These are phyloP conservation scores for Colletotrichum graminicola DNA, from an alignment of 2,329 filamentous ascomycete species.

Conservation along the genomic window DNA sequence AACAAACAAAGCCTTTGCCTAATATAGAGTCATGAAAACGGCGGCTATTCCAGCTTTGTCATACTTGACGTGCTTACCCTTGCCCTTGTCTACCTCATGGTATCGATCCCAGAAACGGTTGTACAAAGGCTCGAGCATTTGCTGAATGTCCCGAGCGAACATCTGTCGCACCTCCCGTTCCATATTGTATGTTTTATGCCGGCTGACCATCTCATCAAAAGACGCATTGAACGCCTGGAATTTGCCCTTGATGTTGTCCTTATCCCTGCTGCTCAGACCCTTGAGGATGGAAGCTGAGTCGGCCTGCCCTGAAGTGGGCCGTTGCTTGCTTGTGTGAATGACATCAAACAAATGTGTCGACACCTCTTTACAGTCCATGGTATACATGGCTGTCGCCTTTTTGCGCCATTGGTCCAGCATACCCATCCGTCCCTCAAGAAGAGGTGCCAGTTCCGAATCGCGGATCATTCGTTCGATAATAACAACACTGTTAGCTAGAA, in stretches of 20 bases:
- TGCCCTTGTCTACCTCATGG: conserved; percentile 97
- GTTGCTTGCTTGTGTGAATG: conserved; percentile 85
- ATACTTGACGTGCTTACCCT: conserved; percentile 98
- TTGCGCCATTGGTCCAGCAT: conserved; percentile 89
- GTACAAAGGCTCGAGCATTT: conserved; percentile 94
- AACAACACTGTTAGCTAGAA: conserved; percentile 88
- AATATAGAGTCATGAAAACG: conserved; percentile 68
- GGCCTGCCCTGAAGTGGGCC: conserved; percentile 80
- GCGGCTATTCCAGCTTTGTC: conserved; percentile 86
- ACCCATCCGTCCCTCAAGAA: conserved; percentile 75
- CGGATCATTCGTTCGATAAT: conserved; percentile 88
- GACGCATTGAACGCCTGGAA: conserved; percentile 90
- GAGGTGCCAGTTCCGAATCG: conserved; percentile 79
- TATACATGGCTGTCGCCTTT: conserved; percentile 83
- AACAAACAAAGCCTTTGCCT: conserved; percentile 22
- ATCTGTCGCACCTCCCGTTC: conserved; percentile 88
- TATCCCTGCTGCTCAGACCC: conserved; percentile 87
- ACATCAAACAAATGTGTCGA: conserved; percentile 89
- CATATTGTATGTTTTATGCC: conserved; percentile 88
- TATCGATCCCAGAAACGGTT: conserved; percentile 97
- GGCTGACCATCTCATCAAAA: conserved; percentile 89
- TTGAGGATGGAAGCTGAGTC: conserved; percentile 90
- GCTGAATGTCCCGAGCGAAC: conserved; percentile 86
- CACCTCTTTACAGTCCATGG: conserved; percentile 89
- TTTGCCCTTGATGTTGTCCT: conserved; percentile 96